Conservation (phyloP, 305 asterid species). For the Rubia peregrina region DNA sequence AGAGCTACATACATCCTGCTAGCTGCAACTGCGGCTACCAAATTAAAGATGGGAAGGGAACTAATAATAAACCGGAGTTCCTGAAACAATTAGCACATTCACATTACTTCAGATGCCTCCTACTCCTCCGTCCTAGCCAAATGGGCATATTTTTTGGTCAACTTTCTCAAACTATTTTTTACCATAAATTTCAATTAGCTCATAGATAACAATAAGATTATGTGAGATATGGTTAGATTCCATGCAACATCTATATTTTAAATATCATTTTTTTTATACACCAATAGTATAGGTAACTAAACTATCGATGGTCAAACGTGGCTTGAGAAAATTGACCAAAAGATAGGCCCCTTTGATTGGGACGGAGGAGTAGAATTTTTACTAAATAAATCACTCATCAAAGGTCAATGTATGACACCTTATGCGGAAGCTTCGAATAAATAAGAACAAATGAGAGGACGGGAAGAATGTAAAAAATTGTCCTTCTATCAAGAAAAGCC, state of each 20-base stretch:
- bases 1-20: constrained; percentile 65
- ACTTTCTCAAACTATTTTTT: too few relatives aligned
- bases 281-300: too few relatives aligned
- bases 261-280: too few relatives aligned
- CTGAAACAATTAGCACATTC: constrained; percentile 40
- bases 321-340: too few relatives aligned
- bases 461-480: constrained; percentile 52
- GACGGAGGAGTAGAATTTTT: background rate
- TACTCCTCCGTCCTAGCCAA: too few relatives aligned
- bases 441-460: constrained; percentile 69
- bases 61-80: constrained; percentile 92
- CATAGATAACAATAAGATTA: too few relatives aligned
- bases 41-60: constrained; percentile 88
- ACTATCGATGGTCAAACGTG: too few relatives aligned
- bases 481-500: constrained; percentile 73
- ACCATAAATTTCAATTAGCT: too few relatives aligned
- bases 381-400: constrained; percentile 17
- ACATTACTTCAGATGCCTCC: constrained; percentile 12
- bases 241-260: too few relatives aligned
- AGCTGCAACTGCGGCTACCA: constrained; percentile 91
- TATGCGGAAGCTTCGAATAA: constrained; percentile 95
- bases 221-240: too few relatives aligned
- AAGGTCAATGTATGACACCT: constrained; percentile 43
- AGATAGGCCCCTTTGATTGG: too few relatives aligned
- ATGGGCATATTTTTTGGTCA: too few relatives aligned